A percentile compares a stretch with the other conserved stretches of the same genome.
Evolutionary conservation across 2,329 filamentous ascomycete genomes (phyloP).

Genomic region (Fusarium nisikadoi): DNA sequence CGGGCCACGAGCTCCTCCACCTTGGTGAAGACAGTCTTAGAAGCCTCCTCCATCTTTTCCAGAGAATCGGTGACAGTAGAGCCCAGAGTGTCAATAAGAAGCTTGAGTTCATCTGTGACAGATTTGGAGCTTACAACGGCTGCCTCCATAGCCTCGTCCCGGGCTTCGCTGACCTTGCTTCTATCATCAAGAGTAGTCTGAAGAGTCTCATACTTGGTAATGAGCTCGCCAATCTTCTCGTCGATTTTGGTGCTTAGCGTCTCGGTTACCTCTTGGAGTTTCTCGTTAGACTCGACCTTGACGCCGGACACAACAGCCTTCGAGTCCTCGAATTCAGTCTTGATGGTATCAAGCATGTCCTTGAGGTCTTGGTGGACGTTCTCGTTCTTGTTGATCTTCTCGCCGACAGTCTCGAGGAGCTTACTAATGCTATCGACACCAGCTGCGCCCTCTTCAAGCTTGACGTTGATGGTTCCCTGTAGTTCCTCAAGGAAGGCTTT

Average conservation of each 20-base stretch:
- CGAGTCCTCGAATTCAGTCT: slow-evolving; percentile 87
- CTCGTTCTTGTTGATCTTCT: slow-evolving; percentile 68
- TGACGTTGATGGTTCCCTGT: slow-evolving; percentile 78
- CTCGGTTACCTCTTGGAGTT: slow-evolving; percentile 70
- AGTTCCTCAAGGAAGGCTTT: slow-evolving; percentile 82
- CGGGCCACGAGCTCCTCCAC: slow-evolving; percentile 83
- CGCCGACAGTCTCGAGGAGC: slow-evolving; percentile 72
- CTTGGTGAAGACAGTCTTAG: slow-evolving; percentile 84
- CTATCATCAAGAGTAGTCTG: slow-evolving; percentile 79
- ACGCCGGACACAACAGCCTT: slow-evolving; percentile 81
- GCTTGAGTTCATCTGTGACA: slow-evolving; percentile 86
- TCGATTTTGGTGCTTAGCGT: slow-evolving; percentile 66
- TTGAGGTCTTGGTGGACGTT: slow-evolving; percentile 71
- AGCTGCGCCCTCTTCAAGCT: slow-evolving; percentile 78
- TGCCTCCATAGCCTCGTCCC: slow-evolving; percentile 77
- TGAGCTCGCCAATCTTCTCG: slow-evolving; percentile 77
- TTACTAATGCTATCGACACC: slow-evolving; percentile 79
- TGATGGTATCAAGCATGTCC: slow-evolving; percentile 79
- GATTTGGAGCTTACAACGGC: slow-evolving; percentile 79
- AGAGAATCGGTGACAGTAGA: slow-evolving; percentile 82
- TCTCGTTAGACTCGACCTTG: slow-evolving; percentile 86
- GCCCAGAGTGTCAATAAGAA: slow-evolving; percentile 86
- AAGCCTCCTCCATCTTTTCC: slow-evolving; percentile 88
- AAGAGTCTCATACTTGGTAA: slow-evolving; percentile 89
- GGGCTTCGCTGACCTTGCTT: slow-evolving; percentile 77